Evolutionary conservation across 2,329 filamentous ascomycete genomes (phyloP).

Genomic region (Aspergillus viridinutans): DNA sequence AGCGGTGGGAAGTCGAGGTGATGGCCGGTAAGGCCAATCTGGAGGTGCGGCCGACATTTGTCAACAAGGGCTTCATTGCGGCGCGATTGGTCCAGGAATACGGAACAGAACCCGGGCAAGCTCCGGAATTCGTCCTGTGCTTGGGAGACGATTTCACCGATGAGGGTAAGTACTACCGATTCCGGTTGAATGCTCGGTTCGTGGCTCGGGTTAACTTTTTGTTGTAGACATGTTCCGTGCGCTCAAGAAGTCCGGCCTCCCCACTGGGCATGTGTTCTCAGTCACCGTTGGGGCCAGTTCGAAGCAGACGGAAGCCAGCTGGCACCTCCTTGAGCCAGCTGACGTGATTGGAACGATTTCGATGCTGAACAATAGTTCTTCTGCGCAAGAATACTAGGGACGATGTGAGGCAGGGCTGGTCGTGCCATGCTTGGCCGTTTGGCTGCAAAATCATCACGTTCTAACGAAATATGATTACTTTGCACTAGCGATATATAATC

Average conservation of each 20-base stretch:
- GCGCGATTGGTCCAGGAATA: slow-evolving; percentile 77
- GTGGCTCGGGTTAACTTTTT: neutral
- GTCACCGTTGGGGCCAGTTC: slow-evolving; percentile 88
- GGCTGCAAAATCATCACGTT: neutral
- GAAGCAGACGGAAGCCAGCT: slow-evolving; percentile 85
- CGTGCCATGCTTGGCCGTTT: neutral
- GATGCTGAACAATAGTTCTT: slow-evolving; percentile 47
- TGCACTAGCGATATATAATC: neutral
- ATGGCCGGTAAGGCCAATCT: slow-evolving; percentile 97
- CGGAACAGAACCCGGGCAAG: slow-evolving; percentile 49
- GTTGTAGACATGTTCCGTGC: slow-evolving; percentile 74
- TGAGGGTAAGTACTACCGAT: slow-evolving; percentile 64
- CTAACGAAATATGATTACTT: neutral
- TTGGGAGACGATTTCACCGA: slow-evolving; percentile 95
- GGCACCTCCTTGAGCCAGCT: slow-evolving; percentile 81
- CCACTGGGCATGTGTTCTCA: slow-evolving; percentile 70
- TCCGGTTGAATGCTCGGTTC: neutral
- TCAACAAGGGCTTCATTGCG: slow-evolving; percentile 96
- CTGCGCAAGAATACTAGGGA: slow-evolving; percentile 22
- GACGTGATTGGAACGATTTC: slow-evolving; percentile 72
- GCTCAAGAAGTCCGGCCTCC: slow-evolving; percentile 56
- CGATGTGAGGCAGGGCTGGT: neutral
- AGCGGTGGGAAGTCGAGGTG: slow-evolving; percentile 86
- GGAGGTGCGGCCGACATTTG: slow-evolving; percentile 91
- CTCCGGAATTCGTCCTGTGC: slow-evolving; percentile 83